phyloP scores from a whole-genome alignment of 768 basidiomycete species.

The Collybiopsis luxurians region DNA sequence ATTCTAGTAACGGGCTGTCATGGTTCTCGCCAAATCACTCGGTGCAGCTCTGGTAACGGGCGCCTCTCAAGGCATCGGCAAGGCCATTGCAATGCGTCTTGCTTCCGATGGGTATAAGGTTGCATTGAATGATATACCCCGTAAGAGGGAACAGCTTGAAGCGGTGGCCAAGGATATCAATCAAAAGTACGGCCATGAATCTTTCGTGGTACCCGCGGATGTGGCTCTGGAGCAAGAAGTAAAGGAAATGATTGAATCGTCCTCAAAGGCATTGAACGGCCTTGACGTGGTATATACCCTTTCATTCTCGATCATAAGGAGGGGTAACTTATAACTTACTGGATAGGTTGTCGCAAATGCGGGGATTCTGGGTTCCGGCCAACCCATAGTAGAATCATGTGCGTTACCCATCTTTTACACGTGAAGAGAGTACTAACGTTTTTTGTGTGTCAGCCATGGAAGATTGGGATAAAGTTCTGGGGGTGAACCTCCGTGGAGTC shows the following conservation, averaged over 20 bases:
- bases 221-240: conserved; percentile 26
- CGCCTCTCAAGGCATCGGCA: conserved; percentile 36
- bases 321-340: too few relatives aligned
- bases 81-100: conserved; percentile 35
- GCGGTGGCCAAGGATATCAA: conserved; percentile 8
- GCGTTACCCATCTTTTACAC: too few relatives aligned
- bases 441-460: neutral
- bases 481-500: conserved; percentile 17
- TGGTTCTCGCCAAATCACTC: too few relatives aligned
- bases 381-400: neutral
- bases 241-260: conserved; percentile 22
- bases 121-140: conserved; percentile 28
- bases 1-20: too few relatives aligned
- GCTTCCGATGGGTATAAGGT: conserved; percentile 35
- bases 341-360: conserved; percentile 22
- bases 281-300: conserved; percentile 26
- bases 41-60: conserved; percentile 37
- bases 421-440: too few relatives aligned
- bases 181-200: too few relatives aligned
- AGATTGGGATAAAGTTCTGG: conserved; percentile 11
- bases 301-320: neutral
- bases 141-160: neutral
- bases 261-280: conserved; percentile 20
- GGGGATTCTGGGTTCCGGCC: conserved; percentile 6
- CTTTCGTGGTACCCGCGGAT: conserved; percentile 15